These are phyloP conservation scores for Licmophora abbreviata DNA, from an alignment of 108 stramenopile genomes.

Conservation along the genomic window DNA sequence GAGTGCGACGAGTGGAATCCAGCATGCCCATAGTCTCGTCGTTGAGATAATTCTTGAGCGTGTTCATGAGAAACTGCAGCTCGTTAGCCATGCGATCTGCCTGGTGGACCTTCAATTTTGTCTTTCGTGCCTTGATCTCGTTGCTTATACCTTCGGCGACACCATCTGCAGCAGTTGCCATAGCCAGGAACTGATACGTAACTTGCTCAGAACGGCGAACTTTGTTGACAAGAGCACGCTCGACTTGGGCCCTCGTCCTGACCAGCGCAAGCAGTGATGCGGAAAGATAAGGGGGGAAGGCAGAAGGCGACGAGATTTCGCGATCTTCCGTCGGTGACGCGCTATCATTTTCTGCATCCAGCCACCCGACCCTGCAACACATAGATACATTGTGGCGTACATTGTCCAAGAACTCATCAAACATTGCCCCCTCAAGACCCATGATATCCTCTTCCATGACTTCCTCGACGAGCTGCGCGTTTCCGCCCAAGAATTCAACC, in stretches of 20 bases:
- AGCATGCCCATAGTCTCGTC: constrained; percentile 34
- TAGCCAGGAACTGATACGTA: constrained; percentile 70
- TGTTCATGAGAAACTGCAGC: constrained; percentile 68
- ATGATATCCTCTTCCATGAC: constrained; percentile 63
- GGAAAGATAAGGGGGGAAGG: constrained; percentile 76
- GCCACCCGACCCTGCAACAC: constrained; percentile 60
- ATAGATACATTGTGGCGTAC: constrained; percentile 47
- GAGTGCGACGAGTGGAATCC: constrained; percentile 56
- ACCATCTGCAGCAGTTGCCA: constrained; percentile 77
- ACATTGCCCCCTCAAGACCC: constrained; percentile 70
- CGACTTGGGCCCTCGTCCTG: constrained; percentile 80
- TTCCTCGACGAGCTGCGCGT: constrained; percentile 49
- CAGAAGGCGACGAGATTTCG: constrained; percentile 1
- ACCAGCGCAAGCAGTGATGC: constrained; percentile 77
- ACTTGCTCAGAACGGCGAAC: constrained; percentile 52
- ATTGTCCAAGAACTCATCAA: constrained; percentile 78
- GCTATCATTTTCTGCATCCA: constrained; percentile 29
- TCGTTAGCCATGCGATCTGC: constrained; percentile 71
- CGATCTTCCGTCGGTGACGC: constrained; percentile 10
- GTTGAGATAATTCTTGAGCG: constrained; percentile 62
- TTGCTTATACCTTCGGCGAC: constrained; percentile 76
- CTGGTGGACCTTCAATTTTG: constrained; percentile 49
- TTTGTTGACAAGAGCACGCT: constrained; percentile 66
- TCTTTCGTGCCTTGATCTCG: constrained; percentile 54
- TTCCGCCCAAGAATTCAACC: constrained; percentile 52